These are phyloP conservation scores for Xylaria digitata DNA, from an alignment of 2,329 filamentous ascomycete genomes.

Conservation along the genomic window DNA sequence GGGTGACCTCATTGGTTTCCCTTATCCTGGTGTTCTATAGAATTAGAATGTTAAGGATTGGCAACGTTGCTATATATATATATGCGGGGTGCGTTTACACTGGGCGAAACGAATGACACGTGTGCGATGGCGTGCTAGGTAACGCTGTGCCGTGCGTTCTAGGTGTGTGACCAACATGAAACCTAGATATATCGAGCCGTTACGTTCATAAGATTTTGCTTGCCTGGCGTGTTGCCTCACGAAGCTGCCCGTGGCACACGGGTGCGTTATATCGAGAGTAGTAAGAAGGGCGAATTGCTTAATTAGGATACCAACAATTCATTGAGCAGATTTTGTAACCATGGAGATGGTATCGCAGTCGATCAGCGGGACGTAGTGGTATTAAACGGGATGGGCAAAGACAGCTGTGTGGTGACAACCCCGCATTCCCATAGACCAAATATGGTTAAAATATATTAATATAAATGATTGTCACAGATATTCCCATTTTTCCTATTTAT, in stretches of 20 bases:
- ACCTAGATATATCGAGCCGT: too few species aligned
- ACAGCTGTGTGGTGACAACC: slow-evolving; percentile 3
- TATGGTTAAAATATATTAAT: slow-evolving; percentile 15
- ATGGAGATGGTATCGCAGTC: background rate
- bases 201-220: too few species aligned
- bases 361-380: slow-evolving; percentile 4
- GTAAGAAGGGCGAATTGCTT: background rate
- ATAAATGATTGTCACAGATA: background rate
- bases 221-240: too few species aligned
- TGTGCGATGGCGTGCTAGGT: slow-evolving; percentile 27
- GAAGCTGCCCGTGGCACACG: background rate
- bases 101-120: slow-evolving; percentile 2
- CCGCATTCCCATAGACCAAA: slow-evolving; percentile 18
- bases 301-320: background rate
- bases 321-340: background rate
- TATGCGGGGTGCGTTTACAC: slow-evolving; percentile 17
- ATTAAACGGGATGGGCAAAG: background rate
- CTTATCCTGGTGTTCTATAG: too few species aligned
- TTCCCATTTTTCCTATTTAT: background rate
- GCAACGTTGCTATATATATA: background rate
- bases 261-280: background rate
- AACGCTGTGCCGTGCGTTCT: background rate
- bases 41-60: too few species aligned
- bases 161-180: too few species aligned
- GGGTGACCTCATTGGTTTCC: background rate